Base-by-base conservation (phyloP, 2,329 filamentous ascomycete species). In the Ceratocystis colombiana region DNA sequence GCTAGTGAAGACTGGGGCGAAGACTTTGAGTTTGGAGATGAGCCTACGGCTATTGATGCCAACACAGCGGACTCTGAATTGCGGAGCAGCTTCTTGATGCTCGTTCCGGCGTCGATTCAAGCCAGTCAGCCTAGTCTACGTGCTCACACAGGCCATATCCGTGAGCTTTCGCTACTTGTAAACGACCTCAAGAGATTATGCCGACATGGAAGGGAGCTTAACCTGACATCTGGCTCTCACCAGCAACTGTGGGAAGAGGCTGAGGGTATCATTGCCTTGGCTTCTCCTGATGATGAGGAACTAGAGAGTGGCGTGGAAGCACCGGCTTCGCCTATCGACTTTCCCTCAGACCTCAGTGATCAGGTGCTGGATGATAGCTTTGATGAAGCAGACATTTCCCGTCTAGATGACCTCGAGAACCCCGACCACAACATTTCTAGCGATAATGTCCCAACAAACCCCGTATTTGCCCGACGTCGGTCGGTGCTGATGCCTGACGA, bases 1-100 rank as follows among this genome's bases (percentile, higher is more conserved):
- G 86, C 86, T 10, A 92, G 87, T 68, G 90, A 95, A 73, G 89
- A 94, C 72, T 95, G 90, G 90, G 90, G 93, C 71, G 88, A 92
- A 69, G 90, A 95, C 73, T 94, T 95, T 71, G 88, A 93, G 68
- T 92, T 93, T 72, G 81, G 81, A 7, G 67, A 68, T 20, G 78
- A 77, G 30, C 73, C 79, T 41, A 77, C 76, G 55, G 71, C 75
- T 45, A 73, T 69, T 3, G 74, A 74, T n/a, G 55, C 55, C 55
- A 73, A 74, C 46, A 75, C 74, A 44, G 74, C 73, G 2, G 71
- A 72, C 44, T 68, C 67, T 25, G 69, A 70, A 48, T 33, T 65
- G 3, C 68, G 22, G 69, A 73, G 67, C 65, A 72, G 28, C 75
- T 77, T 70, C 72, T 74, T 50, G 74, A 88, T 90, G 84, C 75